Base-by-base conservation (phyloP, 2,329 filamentous ascomycete species). In the Coniella vitis region DNA sequence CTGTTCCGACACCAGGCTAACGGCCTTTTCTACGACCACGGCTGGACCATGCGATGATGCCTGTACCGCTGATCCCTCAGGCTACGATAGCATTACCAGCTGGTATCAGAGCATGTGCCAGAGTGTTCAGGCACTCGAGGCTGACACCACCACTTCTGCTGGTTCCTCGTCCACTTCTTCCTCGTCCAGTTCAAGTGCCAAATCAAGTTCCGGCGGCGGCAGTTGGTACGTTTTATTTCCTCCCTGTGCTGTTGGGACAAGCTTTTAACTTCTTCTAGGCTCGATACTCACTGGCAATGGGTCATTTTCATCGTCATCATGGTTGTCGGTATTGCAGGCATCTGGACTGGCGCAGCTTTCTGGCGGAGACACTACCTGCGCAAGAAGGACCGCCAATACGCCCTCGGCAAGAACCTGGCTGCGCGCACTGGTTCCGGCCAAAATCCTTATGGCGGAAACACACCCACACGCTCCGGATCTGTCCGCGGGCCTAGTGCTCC, bases 291-390 rank as follows among this genome's bases (percentile, higher is more conserved):
- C 65, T 88, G 79, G 71, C 76, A 82, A 69, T 95, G 87, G 87
- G 79, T 94, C 39, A 74, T 91, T 54, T 88, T 93, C 75, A 73
- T 93, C 46, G 82, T 89, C 55, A 70, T 91, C 54, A 74, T 94
- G 22, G 75, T 84, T 38, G 70, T 91, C 52, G 83, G 73, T 46
- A 86, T 94, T 53, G 68, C 75, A 13, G 72, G 73, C 49, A 77
- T 88, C 59, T 86, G 84, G 73, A 67, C 84, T 35, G 73, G 78
- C 16, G 84, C 83, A 35, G 79, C 83, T 60, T 78, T 85, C 64
- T 80, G 87, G 68, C 85, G 87, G 56, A 81, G 82, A 49, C 83
- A 84, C 56, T 85, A 90, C 65, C 72, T 88, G 55, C 80, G 80
- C 55, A 86, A 81, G 67, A 81, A 75, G 66, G 83, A 86, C 59